These are phyloP conservation scores for Biscogniauxia marginata DNA, from an alignment of 2,329 filamentous ascomycete genomes.

Conservation along the genomic window DNA sequence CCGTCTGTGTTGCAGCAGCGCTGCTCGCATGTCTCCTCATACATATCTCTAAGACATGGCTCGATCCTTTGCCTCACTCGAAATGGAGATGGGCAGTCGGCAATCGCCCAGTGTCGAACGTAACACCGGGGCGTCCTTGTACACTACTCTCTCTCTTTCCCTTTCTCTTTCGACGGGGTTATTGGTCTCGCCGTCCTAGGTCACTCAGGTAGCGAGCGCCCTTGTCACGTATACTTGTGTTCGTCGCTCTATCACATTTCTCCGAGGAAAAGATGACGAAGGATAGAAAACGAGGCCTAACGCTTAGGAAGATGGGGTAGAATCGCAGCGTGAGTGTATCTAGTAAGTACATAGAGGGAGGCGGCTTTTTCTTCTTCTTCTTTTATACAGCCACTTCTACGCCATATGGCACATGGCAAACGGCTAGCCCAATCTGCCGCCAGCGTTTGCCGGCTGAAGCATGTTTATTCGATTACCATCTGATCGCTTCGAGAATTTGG, in stretches of 20 bases:
- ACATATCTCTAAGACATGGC: slow-evolving; percentile 24
- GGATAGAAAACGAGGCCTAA: background rate
- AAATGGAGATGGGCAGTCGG: slow-evolving; percentile 8
- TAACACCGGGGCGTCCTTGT: slow-evolving; percentile 7
- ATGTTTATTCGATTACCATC: background rate
- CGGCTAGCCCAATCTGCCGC: background rate
- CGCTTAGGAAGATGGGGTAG: too few relatives aligned
- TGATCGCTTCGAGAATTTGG: background rate
- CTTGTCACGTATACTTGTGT: background rate
- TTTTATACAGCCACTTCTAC: background rate
- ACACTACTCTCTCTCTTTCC: too few relatives aligned
- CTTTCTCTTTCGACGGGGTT: background rate
- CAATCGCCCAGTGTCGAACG: slow-evolving; percentile 14
- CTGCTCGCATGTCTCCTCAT: slow-evolving; percentile 12
- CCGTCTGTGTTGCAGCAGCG: background rate
- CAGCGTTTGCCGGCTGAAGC: background rate
- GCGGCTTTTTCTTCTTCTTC: too few relatives aligned
- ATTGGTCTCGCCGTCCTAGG: background rate
- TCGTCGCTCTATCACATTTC: slow-evolving; percentile 2
- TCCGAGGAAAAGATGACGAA: background rate
- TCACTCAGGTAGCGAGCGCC: background rate
- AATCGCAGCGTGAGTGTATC: too few relatives aligned
- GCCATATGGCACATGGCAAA: background rate
- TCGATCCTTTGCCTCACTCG: slow-evolving; percentile 25
- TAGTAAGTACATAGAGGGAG: too few relatives aligned